Conservation (phyloP, 352 stramenopile genomes). For the Globisporangium solare region DNA sequence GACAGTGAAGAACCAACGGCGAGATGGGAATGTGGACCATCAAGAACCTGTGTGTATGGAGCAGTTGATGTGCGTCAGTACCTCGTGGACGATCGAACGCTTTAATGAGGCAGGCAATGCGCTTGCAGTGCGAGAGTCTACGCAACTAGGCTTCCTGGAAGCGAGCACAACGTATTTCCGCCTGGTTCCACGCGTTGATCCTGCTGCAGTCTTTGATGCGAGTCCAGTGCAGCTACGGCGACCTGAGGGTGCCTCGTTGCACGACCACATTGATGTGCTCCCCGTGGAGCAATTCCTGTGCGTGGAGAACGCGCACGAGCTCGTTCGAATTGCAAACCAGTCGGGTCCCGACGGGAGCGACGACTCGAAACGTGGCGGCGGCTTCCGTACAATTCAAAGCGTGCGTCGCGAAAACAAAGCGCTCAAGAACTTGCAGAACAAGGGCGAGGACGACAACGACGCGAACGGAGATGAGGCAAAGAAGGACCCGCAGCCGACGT, state of each 20-base stretch:
- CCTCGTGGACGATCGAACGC: conserved; percentile 49
- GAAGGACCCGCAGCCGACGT: conserved; percentile 48
- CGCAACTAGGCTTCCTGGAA: conserved; percentile 58
- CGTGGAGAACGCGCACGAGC: conserved; percentile 55
- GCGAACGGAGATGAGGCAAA: conserved; percentile 8
- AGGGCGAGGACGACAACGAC: neutral
- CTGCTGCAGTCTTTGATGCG: neutral
- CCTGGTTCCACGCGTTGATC: conserved; percentile 25
- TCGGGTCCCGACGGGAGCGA: conserved; percentile 15
- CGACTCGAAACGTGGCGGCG: conserved; percentile 38
- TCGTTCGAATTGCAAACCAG: conserved; percentile 25
- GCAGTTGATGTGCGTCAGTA: conserved; percentile 56
- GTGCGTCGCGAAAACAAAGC: conserved; percentile 84
- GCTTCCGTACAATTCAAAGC: conserved; percentile 83
- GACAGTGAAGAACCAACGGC: conserved; percentile 53
- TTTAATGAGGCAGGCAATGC: conserved; percentile 18
- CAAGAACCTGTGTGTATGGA: conserved; percentile 43
- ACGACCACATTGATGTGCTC: conserved; percentile 17
- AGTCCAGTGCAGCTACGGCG: too few relatives aligned
- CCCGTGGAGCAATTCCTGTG: conserved; percentile 72
- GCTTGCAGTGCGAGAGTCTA: conserved; percentile 23
- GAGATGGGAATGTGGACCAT: conserved; percentile 16
- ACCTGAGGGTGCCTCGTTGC: too few relatives aligned
- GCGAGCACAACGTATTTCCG: conserved; percentile 79
- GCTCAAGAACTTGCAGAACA: conserved; percentile 25